Conservation (phyloP, 495 filamentous ascomycete genomes). For the Chaetomium cochliodes region DNA sequence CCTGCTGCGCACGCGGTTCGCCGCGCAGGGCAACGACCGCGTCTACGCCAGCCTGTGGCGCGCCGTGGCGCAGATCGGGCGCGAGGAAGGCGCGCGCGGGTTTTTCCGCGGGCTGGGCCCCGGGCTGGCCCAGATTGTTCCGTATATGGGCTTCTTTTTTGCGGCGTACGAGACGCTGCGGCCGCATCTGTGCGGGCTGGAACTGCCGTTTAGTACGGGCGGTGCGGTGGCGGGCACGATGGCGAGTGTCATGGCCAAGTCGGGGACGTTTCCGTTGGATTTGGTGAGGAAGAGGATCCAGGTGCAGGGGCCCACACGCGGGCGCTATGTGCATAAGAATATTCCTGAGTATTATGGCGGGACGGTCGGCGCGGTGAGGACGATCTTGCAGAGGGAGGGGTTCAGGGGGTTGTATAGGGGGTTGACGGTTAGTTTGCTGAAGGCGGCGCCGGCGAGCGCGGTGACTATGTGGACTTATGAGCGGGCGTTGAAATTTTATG, state of each 20-base stretch:
- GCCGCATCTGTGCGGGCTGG: conserved; percentile 48
- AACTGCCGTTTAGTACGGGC: conserved; percentile 69
- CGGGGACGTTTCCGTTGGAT: conserved; percentile 90
- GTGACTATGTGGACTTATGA: conserved; percentile 99
- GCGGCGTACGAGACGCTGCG: conserved; percentile 76
- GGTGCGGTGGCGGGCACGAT: conserved; percentile 79
- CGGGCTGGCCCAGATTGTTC: conserved; percentile 80
- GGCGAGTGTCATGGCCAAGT: conserved; percentile 79
- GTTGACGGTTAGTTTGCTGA: conserved; percentile 81
- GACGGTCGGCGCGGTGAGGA: conserved; percentile 59
- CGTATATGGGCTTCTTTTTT: conserved; percentile 97
- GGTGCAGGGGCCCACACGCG: conserved; percentile 85
- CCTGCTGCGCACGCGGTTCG: conserved; percentile 89
- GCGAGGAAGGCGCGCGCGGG: conserved; percentile 68
- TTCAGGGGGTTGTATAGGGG: conserved; percentile 82
- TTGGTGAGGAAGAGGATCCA: conserved; percentile 89
- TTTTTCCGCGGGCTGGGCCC: conserved; percentile 86
- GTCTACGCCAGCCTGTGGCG: conserved; percentile 69
- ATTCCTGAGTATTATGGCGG: conserved; percentile 86
- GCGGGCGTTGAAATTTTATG: conserved; percentile 59
- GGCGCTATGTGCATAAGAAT: conserved; percentile 76
- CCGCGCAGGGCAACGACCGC: conserved; percentile 82
- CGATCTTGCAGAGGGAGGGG: conserved; percentile 72
- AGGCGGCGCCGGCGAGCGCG: conserved; percentile 91
- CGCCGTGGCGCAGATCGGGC: conserved; percentile 69